These are phyloP conservation scores for Backusella sp. DNA, from an alignment of 192 early-diverging fungal species.

Conservation along the genomic window DNA sequence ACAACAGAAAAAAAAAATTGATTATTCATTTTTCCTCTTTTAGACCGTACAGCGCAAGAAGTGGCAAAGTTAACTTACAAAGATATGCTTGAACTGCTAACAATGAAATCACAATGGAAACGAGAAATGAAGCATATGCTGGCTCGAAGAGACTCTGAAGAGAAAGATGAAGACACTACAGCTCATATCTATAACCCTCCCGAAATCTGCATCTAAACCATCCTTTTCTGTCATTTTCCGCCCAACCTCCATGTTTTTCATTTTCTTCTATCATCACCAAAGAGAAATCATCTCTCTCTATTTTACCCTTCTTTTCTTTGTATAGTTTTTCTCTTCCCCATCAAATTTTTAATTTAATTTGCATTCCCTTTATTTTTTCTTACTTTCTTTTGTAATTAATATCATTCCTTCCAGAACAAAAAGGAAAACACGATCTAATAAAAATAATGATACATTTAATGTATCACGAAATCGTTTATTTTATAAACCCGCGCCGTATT, in stretches of 20 bases:
- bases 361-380: background rate
- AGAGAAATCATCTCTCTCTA: background rate
- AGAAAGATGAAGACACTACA: background rate
- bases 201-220: conserved; percentile 14
- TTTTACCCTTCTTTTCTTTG: background rate
- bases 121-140: conserved; percentile 21
- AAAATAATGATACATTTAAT: background rate
- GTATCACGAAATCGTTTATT: background rate
- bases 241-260: background rate
- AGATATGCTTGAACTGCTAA: conserved; percentile 22
- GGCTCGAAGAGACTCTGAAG: conserved; percentile 1
- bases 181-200: background rate
- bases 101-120: conserved; percentile 25
- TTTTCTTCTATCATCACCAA: background rate
- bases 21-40: background rate
- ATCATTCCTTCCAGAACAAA: background rate
- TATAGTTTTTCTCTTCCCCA: background rate
- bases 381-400: background rate
- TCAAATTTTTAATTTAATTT: background rate
- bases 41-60: conserved; percentile 24
- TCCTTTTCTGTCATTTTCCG: background rate
- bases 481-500: background rate
- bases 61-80: conserved; percentile 25
- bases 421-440: conserved; percentile 6
- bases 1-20: background rate